Conservation (phyloP, 2,329 filamentous ascomycete genomes). For the Lasiodiplodia citricola region DNA sequence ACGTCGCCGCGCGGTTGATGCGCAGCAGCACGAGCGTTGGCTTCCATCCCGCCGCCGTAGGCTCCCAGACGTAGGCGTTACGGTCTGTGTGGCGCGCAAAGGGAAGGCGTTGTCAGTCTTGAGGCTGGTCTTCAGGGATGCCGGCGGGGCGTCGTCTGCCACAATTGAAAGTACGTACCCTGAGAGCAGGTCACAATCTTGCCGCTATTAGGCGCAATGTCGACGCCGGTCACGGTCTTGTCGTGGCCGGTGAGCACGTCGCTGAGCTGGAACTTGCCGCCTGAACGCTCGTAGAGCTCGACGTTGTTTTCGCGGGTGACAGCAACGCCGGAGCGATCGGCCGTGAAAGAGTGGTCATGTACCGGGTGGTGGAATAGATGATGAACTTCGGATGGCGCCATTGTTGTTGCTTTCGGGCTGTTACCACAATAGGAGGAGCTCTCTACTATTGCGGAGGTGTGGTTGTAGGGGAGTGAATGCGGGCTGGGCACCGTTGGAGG, state of each 20-base stretch:
- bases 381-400: conserved; percentile 89
- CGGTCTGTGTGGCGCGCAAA: conserved; percentile 66
- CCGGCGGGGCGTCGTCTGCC: background rate
- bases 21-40: conserved; percentile 95
- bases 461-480: background rate
- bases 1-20: conserved; percentile 95
- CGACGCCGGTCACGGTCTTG: conserved; percentile 94
- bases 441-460: conserved; percentile 73
- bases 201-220: conserved; percentile 88
- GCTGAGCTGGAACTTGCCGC: conserved; percentile 78
- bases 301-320: conserved; percentile 89
- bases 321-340: conserved; percentile 85
- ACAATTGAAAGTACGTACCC: conserved; percentile 58
- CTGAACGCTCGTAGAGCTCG: conserved; percentile 80
- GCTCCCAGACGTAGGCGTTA: conserved; percentile 98
- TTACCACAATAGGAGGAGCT: conserved; percentile 83
- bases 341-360: conserved; percentile 96
- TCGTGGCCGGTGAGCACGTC: conserved; percentile 96
- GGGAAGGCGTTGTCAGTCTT: conserved; percentile 26
- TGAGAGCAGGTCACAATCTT: conserved; percentile 98
- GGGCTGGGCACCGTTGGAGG: background rate
- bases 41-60: conserved; percentile 90
- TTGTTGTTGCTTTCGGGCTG: conserved; percentile 49
- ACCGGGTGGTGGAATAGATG: conserved; percentile 97
- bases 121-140: conserved; percentile 9